Evolutionary conservation across 108 stramenopile species (phyloP), one percentile per base, ranked within the genome.

Genomic region (Aurantiochytrium sp.): DNA sequence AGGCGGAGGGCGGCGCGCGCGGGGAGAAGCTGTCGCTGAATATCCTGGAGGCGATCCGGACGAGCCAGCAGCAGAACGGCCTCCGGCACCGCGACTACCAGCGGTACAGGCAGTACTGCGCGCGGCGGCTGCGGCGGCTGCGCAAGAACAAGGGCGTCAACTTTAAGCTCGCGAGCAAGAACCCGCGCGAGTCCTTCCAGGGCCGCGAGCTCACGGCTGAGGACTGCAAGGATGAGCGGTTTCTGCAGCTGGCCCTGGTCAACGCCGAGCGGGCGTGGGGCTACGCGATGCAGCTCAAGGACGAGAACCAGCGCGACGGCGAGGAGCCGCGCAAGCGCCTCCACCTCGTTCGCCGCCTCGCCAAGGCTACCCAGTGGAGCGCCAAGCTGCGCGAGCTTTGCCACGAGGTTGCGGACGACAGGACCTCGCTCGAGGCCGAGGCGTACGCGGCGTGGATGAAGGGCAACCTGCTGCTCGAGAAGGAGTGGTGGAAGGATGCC

Each of bases 201-300:
- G 34, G 36, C 31, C 17, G 30, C 21, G 37, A 55, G 55, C 42
- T 81, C 27, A 81, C 73, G 2, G 73, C 73, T 22, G 73, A 41
- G 24, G 39, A 48, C 42, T 41, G 42, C 27, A 41, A 6, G 12
- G 45, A 81, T 27, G 73, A 48, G 27, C 39, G 45, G 12, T 52
- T 41, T 55, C 30, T 86, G 86, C 86, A 37, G 31, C 17, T 86
- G 36, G 36, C 86, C 21, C 54, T 86, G 86, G 27, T 86, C 24
- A 86, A 86, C 55, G 86, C 86, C 3, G 86, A 86, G 55, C 86
- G 86, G 3, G 86, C 86, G 0, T 86, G 86, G 86, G 55, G 48
- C 4, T 55, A 86, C 55, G 86, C 86, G 4, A 86, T 86, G 86
- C 48, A 86, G 55, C 54, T 86, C 30, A 86, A 86, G 86, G 73